Percentiles rank a stretch among this genome's conserved stretches.
Evolutionary conservation across 176 grass and related monocot genomes (phyloP).

Genomic region (Carex cristatella): DNA sequence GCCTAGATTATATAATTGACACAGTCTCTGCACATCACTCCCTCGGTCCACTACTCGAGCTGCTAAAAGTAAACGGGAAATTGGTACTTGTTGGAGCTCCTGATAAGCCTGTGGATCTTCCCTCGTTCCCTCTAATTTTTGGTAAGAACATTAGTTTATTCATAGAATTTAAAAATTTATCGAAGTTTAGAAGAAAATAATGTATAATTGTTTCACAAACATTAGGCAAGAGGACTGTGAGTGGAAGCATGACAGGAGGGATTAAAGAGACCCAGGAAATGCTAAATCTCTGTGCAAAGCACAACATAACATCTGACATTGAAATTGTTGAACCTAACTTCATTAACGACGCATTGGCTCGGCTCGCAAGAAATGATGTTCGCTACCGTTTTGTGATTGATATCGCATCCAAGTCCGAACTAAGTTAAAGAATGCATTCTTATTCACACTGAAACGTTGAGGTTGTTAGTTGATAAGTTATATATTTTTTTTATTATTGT

Average conservation of each 20-base stretch:
- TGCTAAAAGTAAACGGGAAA: conserved; percentile 67
- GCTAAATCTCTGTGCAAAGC: conserved; percentile 55
- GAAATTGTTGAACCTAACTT: conserved; percentile 46
- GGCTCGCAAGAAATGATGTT: conserved; percentile 71
- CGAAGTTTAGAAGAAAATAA: not conserved
- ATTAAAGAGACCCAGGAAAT: conserved; percentile 93
- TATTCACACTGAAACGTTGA: not conserved
- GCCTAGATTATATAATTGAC: conserved; percentile 72
- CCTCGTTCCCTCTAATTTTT: conserved; percentile 84
- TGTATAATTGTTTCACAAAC: not conserved
- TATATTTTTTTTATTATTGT: not conserved
- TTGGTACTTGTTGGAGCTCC: conserved; percentile 69
- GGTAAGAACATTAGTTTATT: not conserved
- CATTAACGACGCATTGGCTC: conserved; percentile 49
- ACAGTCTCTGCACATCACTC: conserved; percentile 68
- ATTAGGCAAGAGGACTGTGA: conserved; percentile 57
- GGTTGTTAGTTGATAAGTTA: not conserved
- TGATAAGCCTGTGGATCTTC: conserved; percentile 70
- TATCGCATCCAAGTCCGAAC: conserved; percentile 27
- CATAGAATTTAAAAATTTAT: not conserved
- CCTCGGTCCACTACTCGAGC: conserved; percentile 59
- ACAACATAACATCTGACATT: conserved; percentile 64
- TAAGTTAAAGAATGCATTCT: not conserved
- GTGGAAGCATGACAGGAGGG: conserved; percentile 69
- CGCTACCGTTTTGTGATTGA: conserved; percentile 78